Conservation (phyloP, 805 yeast genomes). For the Saccharomycopsis microspora region DNA sequence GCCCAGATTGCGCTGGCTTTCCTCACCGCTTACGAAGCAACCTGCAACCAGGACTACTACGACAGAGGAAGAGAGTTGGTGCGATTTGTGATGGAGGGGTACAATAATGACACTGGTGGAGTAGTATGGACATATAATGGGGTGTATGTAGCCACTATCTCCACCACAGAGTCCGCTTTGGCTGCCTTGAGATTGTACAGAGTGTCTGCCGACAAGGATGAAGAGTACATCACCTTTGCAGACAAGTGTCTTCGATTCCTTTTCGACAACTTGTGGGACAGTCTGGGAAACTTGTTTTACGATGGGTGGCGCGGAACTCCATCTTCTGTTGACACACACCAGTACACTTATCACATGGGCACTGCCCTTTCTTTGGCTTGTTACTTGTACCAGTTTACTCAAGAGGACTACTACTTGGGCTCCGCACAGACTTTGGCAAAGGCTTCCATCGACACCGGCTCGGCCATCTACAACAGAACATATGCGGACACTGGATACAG, state of each 20-base stretch:
- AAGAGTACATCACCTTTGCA: slow-evolving; percentile 45
- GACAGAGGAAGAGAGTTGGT: slow-evolving; percentile 48
- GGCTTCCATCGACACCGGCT: slow-evolving; percentile 46
- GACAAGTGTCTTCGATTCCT: slow-evolving; percentile 48
- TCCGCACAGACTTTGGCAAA: slow-evolving; percentile 29
- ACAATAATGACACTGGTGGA: slow-evolving; percentile 46
- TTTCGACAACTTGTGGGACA: slow-evolving; percentile 37
- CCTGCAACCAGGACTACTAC: slow-evolving; percentile 39
- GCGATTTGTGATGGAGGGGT: slow-evolving; percentile 53
- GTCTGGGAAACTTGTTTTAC: slow-evolving; percentile 39
- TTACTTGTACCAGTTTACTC: slow-evolving; percentile 37
- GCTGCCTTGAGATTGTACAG: slow-evolving; percentile 46
- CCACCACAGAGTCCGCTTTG: slow-evolving; percentile 56
- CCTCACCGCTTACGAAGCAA: slow-evolving; percentile 56
- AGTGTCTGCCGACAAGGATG: slow-evolving; percentile 32
- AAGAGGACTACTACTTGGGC: slow-evolving; percentile 36
- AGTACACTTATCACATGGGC: slow-evolving; percentile 61
- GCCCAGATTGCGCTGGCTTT: slow-evolving; percentile 62
- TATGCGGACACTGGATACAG: slow-evolving; percentile 25
- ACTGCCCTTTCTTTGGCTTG: slow-evolving; percentile 46
- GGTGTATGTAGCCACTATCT: slow-evolving; percentile 50
- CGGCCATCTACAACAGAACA: slow-evolving; percentile 54
- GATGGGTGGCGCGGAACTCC: slow-evolving; percentile 40
- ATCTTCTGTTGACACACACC: slow-evolving; percentile 23
- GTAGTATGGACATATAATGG: slow-evolving; percentile 55